Conservation (phyloP, 345 rosid species). For the Brassica rapa region DNA sequence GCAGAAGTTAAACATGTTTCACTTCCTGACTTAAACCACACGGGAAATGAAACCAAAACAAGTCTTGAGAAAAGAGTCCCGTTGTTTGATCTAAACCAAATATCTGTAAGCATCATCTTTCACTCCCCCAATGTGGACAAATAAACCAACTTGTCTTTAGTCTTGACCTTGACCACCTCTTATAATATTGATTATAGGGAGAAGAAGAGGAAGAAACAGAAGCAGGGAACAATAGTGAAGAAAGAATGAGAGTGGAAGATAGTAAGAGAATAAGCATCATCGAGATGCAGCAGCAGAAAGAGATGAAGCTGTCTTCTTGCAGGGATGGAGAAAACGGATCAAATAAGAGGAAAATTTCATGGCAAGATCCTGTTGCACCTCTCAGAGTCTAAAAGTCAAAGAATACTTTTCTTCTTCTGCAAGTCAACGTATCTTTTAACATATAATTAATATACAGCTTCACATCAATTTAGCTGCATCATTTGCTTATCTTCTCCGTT, state of each 20-base stretch:
- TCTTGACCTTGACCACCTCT: background rate
- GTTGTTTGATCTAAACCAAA: slow-evolving; percentile 79
- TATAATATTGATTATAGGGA: slow-evolving; percentile 44
- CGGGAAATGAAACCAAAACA: slow-evolving; percentile 55
- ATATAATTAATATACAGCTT: slow-evolving; percentile 33
- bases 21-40: slow-evolving; percentile 49
- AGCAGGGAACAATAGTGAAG: slow-evolving; percentile 15
- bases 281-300: slow-evolving; percentile 46
- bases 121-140: background rate
- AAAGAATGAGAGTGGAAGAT: slow-evolving; percentile 51
- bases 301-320: slow-evolving; percentile 60
- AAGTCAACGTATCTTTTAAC: slow-evolving; percentile 14
- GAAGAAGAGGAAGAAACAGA: slow-evolving; percentile 60
- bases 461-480: slow-evolving; percentile 11
- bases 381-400: slow-evolving; percentile 58
- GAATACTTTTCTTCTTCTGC: background rate
- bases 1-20: slow-evolving; percentile 40
- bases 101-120: slow-evolving; percentile 57
- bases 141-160: background rate
- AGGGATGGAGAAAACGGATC: slow-evolving; percentile 59
- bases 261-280: slow-evolving; percentile 41
- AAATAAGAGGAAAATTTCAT: slow-evolving; percentile 87
- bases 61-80: slow-evolving; percentile 47
- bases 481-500: slow-evolving; percentile 15
- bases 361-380: slow-evolving; percentile 86